A percentile compares a stretch with the other conserved stretches of the same genome.
phyloP scores from a whole-genome alignment of 2,329 filamentous ascomycete genomes.

The Colletotrichum tabaci region DNA sequence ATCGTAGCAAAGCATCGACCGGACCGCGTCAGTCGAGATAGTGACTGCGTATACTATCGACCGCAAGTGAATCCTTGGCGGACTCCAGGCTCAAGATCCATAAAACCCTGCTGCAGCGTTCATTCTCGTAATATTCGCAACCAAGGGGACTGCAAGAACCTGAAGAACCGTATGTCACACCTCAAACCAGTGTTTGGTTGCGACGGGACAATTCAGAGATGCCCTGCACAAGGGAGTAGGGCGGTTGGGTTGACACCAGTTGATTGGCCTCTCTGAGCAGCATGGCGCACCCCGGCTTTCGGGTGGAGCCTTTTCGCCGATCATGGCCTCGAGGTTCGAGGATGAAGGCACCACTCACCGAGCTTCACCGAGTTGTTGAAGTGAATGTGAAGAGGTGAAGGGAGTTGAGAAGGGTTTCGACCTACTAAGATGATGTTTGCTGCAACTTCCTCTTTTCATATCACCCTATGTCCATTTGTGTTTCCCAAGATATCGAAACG shows the following conservation, averaged over 20 bases:
- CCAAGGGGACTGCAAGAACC: background rate
- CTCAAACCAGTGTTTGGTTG: conserved; percentile 21
- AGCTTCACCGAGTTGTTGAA: conserved; percentile 16
- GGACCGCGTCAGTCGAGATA: too few relatives aligned
- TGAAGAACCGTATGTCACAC: background rate
- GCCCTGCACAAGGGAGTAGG: conserved; percentile 6
- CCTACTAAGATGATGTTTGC: background rate
- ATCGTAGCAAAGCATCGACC: background rate
- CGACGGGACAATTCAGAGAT: background rate
- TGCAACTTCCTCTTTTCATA: background rate
- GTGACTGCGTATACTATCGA: background rate
- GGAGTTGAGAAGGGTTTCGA: background rate
- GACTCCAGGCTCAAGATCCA: too few relatives aligned
- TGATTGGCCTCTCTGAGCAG: conserved; percentile 28
- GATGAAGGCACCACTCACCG: conserved; percentile 6
- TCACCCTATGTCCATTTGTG: background rate
- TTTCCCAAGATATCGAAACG: background rate
- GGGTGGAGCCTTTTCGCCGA: conserved; percentile 21
- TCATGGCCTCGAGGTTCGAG: background rate
- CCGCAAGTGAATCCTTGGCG: background rate
- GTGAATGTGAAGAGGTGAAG: background rate
- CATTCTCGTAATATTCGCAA: background rate
- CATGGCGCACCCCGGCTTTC: conserved; percentile 25
- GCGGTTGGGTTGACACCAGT: conserved; percentile 16
- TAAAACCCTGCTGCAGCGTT: background rate